Evolutionary conservation across 2,329 filamentous ascomycete genomes (phyloP), one percentile per base, ranked within the genome.

Genomic region (Pestalotiopsis sp.): DNA sequence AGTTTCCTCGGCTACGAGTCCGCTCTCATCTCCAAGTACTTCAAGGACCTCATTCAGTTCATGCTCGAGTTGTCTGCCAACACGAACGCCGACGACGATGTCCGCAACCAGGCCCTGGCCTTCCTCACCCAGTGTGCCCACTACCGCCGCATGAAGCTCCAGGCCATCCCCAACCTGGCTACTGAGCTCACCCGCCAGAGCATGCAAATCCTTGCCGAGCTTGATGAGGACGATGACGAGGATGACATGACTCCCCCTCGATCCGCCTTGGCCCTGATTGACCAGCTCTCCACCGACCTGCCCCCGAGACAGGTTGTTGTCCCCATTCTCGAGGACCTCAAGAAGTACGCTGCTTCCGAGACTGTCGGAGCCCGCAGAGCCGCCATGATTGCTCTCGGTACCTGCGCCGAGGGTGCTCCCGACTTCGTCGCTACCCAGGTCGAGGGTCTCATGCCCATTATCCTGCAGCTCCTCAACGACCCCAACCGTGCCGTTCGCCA

Each of bases 381-480:
- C 67, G 95, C 93, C 81, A 96, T 98, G 78, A 87, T 98, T 71
- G 92, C 95, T 63, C 88, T 99, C 4, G 95, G 95, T 69, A 97
- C 95, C 85, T 95, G 93, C 75, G 95, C 97, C 66, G 96, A 98
- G 85, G 96, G 96, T 75, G 95, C 96, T 38, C 96, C 96, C 17
- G 96, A 99, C 80, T 99, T 98, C 82, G 94, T 98, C 77, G 94
- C 93, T 72, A 97, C 95, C 23, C 96, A 99, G 82, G 89, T 98
- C 71, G 87, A 92, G 76, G 89, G 92, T 73, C 92, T 98, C 73
- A 89, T 98, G 79, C 96, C 96, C 63, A 87, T 93, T 74, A 90
- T 98, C 69, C 86, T 98, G 68, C 90, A 90, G 76, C 87, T 98
- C 9, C 89, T 99, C 52, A 87, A 94, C 78, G 96, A 99, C 78